Evolutionary conservation across 2,329 filamentous ascomycete genomes (phyloP), one percentile per base, ranked within the genome.

Genomic region (Verticillium zaregamsianum): DNA sequence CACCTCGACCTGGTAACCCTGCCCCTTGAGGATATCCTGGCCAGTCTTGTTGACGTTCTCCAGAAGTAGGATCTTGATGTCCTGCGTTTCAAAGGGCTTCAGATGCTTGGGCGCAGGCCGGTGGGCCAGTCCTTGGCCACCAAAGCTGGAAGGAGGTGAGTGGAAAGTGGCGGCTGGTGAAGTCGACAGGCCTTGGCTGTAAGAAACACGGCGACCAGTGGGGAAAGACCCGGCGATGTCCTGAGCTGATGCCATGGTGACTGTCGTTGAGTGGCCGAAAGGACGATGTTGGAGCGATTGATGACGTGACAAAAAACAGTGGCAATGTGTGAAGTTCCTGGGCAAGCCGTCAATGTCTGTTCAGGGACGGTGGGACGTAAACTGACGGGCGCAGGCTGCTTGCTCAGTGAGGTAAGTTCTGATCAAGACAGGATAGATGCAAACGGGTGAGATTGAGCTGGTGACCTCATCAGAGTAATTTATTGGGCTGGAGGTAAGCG

Each of bases 11-110:
- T 99, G 95, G 76, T 99, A 99, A 63, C 95, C 95, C 77, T 99
- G 93, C 61, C 80, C 82, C 62, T 79, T 86, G 62, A 99, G 82
- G 62, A 97, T 93, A 56, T 96, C 88, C 70, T 88, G 86, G 15
- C 95, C 95, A 28, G 92, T 92, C 77, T 92, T 82, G 75, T 99
- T 99, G 72, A 99, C 91, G 77, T 98, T 99, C 76, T 99, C 95
- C 35, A 99, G 82, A 20, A 99, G 84, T 62, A 99, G 80, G 61
- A 99, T 96, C 80, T 97, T 98, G 79, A 99, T 93, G 73, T 98
- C 94, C 72, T 94, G 88, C 25, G 93, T 95, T 73, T 94, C 90
- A 79, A 99, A 99, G 17, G 95, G 95, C 80, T 97, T 97, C 68
- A 99, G 80, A 68, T 90, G 90, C 79, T 97, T 97, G 11, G 80